Evolutionary conservation across 345 rosid species (phyloP).

Genomic region (Luvunga scandens): DNA sequence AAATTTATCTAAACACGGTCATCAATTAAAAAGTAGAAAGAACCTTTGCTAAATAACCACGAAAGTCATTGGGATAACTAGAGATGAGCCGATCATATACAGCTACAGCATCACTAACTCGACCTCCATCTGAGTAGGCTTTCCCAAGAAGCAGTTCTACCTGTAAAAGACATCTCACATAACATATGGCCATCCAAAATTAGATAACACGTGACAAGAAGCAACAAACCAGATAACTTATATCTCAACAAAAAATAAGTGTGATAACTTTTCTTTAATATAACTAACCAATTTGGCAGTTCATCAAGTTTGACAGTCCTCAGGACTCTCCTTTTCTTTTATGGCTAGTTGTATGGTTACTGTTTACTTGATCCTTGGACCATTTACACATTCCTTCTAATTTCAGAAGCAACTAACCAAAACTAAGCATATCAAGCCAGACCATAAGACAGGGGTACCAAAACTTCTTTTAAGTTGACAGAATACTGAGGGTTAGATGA

Average conservation of each 20-base stretch:
- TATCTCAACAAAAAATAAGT: not conserved
- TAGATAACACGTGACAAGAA: not conserved
- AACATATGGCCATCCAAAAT: not conserved
- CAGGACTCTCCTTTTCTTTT: not conserved
- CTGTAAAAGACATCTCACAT: constrained; percentile 34
- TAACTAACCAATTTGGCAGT: not conserved
- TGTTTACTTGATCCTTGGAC: not conserved
- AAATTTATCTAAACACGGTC: not conserved
- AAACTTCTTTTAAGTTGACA: not conserved
- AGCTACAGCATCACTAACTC: constrained; percentile 81
- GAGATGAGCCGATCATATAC: constrained; percentile 81
- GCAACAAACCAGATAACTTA: not conserved
- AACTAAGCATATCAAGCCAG: not conserved
- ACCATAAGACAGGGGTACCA: not conserved
- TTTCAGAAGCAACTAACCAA: not conserved
- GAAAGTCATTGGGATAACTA: constrained; percentile 76
- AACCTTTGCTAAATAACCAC: constrained; percentile 97
- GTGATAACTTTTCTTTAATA: not conserved
- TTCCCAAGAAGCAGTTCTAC: constrained; percentile 90
- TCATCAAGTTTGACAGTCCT: not conserved
- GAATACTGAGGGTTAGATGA: not conserved
- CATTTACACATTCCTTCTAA: not conserved
- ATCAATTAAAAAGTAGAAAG: not conserved
- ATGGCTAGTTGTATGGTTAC: not conserved
- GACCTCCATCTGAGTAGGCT: constrained; percentile 95